Base-by-base conservation (phyloP, 106 monocot genomes). In the Amphibolis antarctica region DNA sequence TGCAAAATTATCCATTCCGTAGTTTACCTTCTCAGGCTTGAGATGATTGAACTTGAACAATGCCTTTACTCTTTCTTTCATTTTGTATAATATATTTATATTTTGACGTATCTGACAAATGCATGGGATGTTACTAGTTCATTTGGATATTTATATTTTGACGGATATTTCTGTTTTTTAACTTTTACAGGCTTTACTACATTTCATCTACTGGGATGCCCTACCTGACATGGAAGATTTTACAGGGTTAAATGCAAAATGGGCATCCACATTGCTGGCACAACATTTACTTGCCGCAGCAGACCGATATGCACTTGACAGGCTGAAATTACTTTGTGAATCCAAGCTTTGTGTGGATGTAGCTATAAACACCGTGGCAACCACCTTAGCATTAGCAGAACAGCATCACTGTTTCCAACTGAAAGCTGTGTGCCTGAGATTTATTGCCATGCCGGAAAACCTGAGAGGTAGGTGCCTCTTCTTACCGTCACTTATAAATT, bases 201-300 rank as follows among this genome's bases (percentile, higher is more conserved):
- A 87, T 74, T 92, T 87, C 63, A 87, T 92, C 28, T 92, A 92
- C 70, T 87, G 84, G 87, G 92, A 92, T 73, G 49, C 42, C 17
- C 69, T 87, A 48, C 92, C 92, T 53, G 84, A 84, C 56, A 75
- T 87, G 74, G 84, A 87, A 74, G 92, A 92, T 67, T 75, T 92
- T 50, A 75, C 75, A 44, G 84, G 81, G 19, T 65, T 87, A 43
- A 81, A 78, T 69, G 59, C 81, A 60, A 88, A 75, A 56, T 88
- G 78, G 65, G 87, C 80, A 42, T 82, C 77, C 43, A 85, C 84
- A 44, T 71, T 87, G 55, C 87, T 92, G 87, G 82, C 84, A 44
- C 92, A 87, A 62, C 92, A 92, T 71, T 71, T 92, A 67, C 81
- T 92, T 53, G 92, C 80, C 49, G 92, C 87, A 44, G 92, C 92